These are phyloP conservation scores for Senna tora DNA, from an alignment of 306 rosid genomes.

Conservation along the genomic window DNA sequence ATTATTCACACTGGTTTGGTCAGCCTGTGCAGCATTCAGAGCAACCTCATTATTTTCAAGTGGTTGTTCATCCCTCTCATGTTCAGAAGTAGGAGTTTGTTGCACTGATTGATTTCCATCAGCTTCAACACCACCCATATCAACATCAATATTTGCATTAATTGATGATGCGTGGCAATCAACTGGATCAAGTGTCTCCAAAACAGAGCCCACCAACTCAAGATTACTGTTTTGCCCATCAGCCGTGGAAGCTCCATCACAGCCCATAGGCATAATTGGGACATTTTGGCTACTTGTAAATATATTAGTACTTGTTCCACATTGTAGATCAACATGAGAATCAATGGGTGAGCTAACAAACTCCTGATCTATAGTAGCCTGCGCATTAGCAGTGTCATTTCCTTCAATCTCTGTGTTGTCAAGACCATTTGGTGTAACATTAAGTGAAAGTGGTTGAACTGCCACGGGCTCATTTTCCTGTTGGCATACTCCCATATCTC, in stretches of 20 bases:
- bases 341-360: slow-evolving; percentile 47
- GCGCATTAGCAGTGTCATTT: slow-evolving; percentile 55
- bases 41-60: slow-evolving; percentile 57
- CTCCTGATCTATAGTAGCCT: slow-evolving; percentile 47
- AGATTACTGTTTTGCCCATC: slow-evolving; percentile 56
- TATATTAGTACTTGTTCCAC: slow-evolving; percentile 51
- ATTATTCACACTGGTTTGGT: slow-evolving; percentile 57
- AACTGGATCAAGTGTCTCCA: slow-evolving; percentile 48
- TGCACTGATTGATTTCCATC: slow-evolving; percentile 61
- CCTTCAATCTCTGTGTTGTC: slow-evolving; percentile 67
- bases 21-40: slow-evolving; percentile 58
- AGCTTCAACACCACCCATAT: slow-evolving; percentile 69
- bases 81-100: slow-evolving; percentile 53
- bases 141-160: slow-evolving; percentile 66
- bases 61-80: slow-evolving; percentile 57
- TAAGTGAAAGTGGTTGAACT: slow-evolving; percentile 64
- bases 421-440: slow-evolving; percentile 52
- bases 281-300: slow-evolving; percentile 49
- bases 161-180: slow-evolving; percentile 54
- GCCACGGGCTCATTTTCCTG: slow-evolving; percentile 69
- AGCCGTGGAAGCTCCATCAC: slow-evolving; percentile 55
- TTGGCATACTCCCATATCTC: slow-evolving; percentile 52
- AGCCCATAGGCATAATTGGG: slow-evolving; percentile 52
- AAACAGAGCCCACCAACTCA: slow-evolving; percentile 50
- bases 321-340: slow-evolving; percentile 47